These are phyloP conservation scores for Sporothrix humicola DNA, from an alignment of 2,329 filamentous ascomycete genomes.

Conservation along the genomic window DNA sequence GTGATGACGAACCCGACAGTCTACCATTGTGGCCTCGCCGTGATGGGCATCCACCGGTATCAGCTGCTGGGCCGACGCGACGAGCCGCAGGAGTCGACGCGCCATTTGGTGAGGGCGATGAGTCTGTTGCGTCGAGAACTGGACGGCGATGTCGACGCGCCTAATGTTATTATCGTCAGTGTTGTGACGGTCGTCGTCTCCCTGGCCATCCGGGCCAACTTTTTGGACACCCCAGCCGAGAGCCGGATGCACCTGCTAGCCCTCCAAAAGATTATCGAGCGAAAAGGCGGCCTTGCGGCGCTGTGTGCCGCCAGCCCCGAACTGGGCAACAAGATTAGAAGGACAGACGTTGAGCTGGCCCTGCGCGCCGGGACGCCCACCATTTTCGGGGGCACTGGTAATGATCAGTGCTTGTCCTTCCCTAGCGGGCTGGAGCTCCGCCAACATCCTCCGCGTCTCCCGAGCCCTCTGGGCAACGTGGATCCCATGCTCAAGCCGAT, in stretches of 20 bases:
- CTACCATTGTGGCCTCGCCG: slow-evolving; percentile 21
- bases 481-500: background rate
- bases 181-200: slow-evolving; percentile 16
- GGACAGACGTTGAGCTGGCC: slow-evolving; percentile 9
- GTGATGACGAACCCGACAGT: slow-evolving; percentile 11
- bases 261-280: slow-evolving; percentile 1
- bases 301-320: slow-evolving; percentile 18
- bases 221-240: background rate
- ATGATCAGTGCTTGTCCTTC: background rate
- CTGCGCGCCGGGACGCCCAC: slow-evolving; percentile 5
- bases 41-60: slow-evolving; percentile 17
- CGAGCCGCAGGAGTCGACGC: slow-evolving; percentile 20
- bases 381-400: slow-evolving; percentile 2
- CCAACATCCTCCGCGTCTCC: background rate
- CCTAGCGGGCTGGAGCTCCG: background rate
- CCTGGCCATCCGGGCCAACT: slow-evolving; percentile 27
- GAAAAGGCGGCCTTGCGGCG: slow-evolving; percentile 4
- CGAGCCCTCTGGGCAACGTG: background rate
- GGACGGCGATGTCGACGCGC: background rate
- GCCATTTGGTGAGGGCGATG: slow-evolving; percentile 25
- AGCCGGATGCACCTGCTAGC: slow-evolving; percentile 16
- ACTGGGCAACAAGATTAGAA: slow-evolving; percentile 26
- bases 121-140: slow-evolving; percentile 15
- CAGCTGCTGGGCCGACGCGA: slow-evolving; percentile 22
- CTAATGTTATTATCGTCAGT: background rate